phyloP scores from a whole-genome alignment of 2,329 filamentous ascomycete species.

The Ceratocystis harringtonii region DNA sequence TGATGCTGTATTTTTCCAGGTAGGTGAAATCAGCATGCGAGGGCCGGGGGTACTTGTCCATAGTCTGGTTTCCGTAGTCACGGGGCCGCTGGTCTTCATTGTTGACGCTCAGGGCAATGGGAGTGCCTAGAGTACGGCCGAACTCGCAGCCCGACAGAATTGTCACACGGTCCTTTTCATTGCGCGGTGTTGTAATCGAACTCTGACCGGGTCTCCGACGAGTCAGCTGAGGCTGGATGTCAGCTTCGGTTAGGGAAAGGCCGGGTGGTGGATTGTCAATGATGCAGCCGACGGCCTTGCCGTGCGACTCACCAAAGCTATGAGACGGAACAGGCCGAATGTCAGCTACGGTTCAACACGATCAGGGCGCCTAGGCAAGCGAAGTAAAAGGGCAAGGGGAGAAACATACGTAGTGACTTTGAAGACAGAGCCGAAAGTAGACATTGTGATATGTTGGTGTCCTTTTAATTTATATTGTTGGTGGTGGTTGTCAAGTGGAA shows the following conservation, averaged over 20 bases:
- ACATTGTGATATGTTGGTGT: slow-evolving; percentile 41
- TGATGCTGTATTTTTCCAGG: slow-evolving; percentile 90
- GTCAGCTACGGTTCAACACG: not conserved
- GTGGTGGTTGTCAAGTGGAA: slow-evolving; percentile 3
- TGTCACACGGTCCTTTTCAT: slow-evolving; percentile 81
- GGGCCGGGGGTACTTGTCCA: slow-evolving; percentile 81
- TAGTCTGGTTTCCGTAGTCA: slow-evolving; percentile 80
- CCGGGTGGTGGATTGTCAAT: slow-evolving; percentile 85
- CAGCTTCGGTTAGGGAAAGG: slow-evolving; percentile 66
- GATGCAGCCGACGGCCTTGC: slow-evolving; percentile 84
- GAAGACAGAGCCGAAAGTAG: slow-evolving; percentile 73
- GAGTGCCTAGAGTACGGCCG: slow-evolving; percentile 77
- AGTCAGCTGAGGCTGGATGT: slow-evolving; percentile 92
- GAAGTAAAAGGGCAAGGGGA: slow-evolving; percentile 16
- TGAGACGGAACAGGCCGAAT: slow-evolving; percentile 13
- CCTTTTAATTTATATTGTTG: slow-evolving; percentile 9
- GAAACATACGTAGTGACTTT: slow-evolving; percentile 60
- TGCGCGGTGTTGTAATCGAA: slow-evolving; percentile 75
- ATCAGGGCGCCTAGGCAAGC: not conserved
- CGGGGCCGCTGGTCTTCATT: slow-evolving; percentile 89
- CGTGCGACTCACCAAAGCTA: slow-evolving; percentile 55
- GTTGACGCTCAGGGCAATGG: slow-evolving; percentile 71
- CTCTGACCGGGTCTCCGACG: slow-evolving; percentile 79
- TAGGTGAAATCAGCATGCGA: slow-evolving; percentile 96
- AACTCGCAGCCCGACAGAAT: slow-evolving; percentile 90